phyloP scores from a whole-genome alignment of 163 green algal genomes.

The Chlamydomonas reinhardtii region DNA sequence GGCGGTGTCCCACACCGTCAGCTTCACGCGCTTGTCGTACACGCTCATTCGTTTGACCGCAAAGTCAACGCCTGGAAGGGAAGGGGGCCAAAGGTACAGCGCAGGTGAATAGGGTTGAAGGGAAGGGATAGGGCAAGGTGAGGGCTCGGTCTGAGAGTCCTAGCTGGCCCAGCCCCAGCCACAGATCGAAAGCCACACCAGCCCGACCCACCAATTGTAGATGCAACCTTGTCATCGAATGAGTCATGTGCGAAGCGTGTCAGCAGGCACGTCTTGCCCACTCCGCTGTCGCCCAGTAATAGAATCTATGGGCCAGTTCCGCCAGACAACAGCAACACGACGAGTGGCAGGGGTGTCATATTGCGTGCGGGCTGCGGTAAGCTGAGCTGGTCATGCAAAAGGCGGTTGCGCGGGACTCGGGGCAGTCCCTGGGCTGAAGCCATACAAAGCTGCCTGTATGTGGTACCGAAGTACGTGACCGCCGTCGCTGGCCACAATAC shows the following conservation, averaged over 20 bases:
- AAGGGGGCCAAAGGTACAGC: too few species aligned
- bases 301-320: slow-evolving; percentile 12
- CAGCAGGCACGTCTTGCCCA: slow-evolving; percentile 41
- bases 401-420: too few species aligned
- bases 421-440: too few species aligned
- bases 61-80: slow-evolving; percentile 42
- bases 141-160: too few species aligned
- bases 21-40: slow-evolving; percentile 50
- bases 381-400: too few species aligned
- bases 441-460: too few species aligned
- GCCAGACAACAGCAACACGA: background rate
- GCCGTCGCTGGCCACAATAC: too few species aligned
- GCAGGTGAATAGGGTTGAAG: too few species aligned
- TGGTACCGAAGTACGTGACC: too few species aligned
- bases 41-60: slow-evolving; percentile 42
- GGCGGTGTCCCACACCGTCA: slow-evolving; percentile 49
- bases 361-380: too few species aligned
- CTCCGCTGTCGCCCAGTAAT: slow-evolving; percentile 34
- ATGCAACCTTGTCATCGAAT: slow-evolving; percentile 29
- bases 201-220: slow-evolving; percentile 29
- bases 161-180: too few species aligned
- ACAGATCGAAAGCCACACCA: background rate
- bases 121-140: background rate
- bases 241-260: slow-evolving; percentile 33
- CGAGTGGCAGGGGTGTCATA: too few species aligned